Conservation (phyloP, 2,329 filamentous ascomycete genomes). For the Monilinia vaccinii-corymbosi region DNA sequence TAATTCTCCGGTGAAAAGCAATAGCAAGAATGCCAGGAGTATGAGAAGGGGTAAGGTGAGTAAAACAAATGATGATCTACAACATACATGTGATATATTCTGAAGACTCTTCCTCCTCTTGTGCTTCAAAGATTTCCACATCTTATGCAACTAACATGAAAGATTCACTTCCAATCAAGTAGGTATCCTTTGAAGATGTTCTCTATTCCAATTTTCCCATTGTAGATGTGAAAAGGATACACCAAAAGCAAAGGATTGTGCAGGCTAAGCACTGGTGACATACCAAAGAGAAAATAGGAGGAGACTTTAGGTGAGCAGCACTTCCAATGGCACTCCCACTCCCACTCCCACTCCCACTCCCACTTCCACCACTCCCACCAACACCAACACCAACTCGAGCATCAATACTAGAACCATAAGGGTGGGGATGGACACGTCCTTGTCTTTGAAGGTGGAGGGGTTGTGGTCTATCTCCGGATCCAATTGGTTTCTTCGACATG, state of each 20-base stretch:
- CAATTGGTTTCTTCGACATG: background rate
- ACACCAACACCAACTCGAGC: background rate
- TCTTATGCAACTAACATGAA: background rate
- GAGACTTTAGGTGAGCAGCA: background rate
- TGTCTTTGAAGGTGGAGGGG: background rate
- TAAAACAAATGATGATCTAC: background rate
- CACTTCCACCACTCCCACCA: background rate
- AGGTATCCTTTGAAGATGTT: background rate
- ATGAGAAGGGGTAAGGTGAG: background rate
- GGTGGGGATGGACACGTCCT: background rate
- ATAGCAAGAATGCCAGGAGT: background rate
- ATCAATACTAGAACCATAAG: background rate
- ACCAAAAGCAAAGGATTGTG: background rate
- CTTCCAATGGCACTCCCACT: background rate
- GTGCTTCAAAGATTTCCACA: background rate
- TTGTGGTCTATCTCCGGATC: background rate
- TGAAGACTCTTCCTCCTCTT: slow-evolving; percentile 1
- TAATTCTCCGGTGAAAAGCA: background rate
- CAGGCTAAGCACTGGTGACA: background rate
- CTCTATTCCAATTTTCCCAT: background rate
- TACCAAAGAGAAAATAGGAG: slow-evolving; percentile 9
- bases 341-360: background rate
- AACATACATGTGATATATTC: background rate
- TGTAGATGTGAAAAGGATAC: background rate
- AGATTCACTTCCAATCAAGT: background rate